These are phyloP conservation scores for Ophiobolus disseminans DNA, from an alignment of 2,329 filamentous ascomycete genomes.

Conservation along the genomic window DNA sequence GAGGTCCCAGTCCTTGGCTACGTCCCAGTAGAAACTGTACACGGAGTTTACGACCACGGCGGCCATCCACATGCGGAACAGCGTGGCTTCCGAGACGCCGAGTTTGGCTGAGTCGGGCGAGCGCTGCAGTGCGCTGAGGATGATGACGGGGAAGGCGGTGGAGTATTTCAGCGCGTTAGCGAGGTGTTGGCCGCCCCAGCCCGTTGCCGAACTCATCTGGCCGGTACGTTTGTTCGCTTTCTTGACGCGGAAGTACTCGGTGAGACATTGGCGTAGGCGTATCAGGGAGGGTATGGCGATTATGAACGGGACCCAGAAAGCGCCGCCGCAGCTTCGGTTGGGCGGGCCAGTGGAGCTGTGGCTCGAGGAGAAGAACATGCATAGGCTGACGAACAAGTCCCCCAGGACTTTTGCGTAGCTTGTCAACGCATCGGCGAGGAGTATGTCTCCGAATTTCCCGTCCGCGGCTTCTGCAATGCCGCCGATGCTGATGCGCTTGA, in stretches of 20 bases:
- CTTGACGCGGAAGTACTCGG: slow-evolving; percentile 79
- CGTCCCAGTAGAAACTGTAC: slow-evolving; percentile 99
- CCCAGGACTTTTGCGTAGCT: slow-evolving; percentile 92
- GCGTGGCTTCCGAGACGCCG: slow-evolving; percentile 61
- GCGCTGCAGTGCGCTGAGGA: slow-evolving; percentile 77
- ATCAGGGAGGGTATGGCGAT: slow-evolving; percentile 84
- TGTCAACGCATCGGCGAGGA: slow-evolving; percentile 92
- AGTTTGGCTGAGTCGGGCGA: slow-evolving; percentile 61
- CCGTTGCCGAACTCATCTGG: slow-evolving; percentile 55
- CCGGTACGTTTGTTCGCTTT: slow-evolving; percentile 55
- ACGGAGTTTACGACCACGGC: slow-evolving; percentile 82
- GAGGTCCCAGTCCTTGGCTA: slow-evolving; percentile 95
- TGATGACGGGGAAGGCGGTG: slow-evolving; percentile 90
- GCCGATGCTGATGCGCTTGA: slow-evolving; percentile 81
- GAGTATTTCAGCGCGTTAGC: slow-evolving; percentile 95
- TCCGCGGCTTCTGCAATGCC: slow-evolving; percentile 85
- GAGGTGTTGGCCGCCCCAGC: slow-evolving; percentile 84
- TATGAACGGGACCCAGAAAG: slow-evolving; percentile 80
- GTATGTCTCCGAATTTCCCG: slow-evolving; percentile 92
- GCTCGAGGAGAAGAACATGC: slow-evolving; percentile 86
- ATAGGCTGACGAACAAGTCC: slow-evolving; percentile 85
- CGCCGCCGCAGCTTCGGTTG: slow-evolving; percentile 81
- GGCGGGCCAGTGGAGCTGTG: slow-evolving; percentile 80
- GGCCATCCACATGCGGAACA: slow-evolving; percentile 67
- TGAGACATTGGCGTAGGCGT: slow-evolving; percentile 88